phyloP scores from a whole-genome alignment of 805 yeast species.

The Sugiyamaella boreocaroliniensis region DNA sequence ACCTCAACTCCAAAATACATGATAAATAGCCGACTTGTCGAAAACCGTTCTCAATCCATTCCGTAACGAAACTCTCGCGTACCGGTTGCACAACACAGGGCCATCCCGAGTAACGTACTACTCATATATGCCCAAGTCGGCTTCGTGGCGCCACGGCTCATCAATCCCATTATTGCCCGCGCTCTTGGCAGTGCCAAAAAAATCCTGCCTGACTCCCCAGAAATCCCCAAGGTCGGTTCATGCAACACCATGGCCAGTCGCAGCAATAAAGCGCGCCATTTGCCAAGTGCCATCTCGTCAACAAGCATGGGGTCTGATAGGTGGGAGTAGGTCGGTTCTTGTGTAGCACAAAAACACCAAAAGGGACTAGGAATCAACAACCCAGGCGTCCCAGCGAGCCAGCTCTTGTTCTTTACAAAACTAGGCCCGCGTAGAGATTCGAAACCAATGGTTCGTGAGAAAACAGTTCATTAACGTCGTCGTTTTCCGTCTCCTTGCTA shows the following conservation, averaged over 20 bases:
- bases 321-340: neutral
- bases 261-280: conserved; percentile 8
- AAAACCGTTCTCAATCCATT: neutral
- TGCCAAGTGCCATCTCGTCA: neutral
- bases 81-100: neutral
- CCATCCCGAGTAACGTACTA: no score
- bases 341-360: neutral
- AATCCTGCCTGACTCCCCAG: neutral
- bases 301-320: neutral
- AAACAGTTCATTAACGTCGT: neutral
- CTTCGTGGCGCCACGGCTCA: no score
- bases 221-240: neutral
- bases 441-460: conserved; percentile 16
- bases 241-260: conserved; percentile 3
- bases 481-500: neutral
- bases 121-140: no score
- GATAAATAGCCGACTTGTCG: neutral
- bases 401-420: conserved; percentile 3
- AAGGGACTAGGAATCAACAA: neutral
- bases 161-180: neutral
- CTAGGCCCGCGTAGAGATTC: conserved; percentile 20
- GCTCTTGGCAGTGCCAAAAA: neutral
- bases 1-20: neutral
- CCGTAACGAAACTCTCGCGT: neutral
- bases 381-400: neutral